phyloP scores from a whole-genome alignment of 352 stramenopile genomes.

The Aphanomyces euteiches region DNA sequence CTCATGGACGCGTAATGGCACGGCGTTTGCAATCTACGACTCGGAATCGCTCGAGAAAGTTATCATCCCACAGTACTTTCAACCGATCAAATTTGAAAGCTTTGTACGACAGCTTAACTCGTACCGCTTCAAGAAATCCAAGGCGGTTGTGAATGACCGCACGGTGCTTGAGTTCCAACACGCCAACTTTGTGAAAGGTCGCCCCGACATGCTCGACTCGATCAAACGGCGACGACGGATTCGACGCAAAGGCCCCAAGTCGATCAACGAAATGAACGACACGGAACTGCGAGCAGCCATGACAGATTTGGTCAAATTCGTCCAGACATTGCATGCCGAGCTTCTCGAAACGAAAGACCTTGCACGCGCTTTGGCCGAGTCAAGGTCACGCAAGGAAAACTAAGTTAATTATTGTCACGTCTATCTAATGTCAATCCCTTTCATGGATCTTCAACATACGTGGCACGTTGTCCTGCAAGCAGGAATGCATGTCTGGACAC shows the following conservation, averaged over 20 bases:
- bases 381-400: neutral
- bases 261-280: constrained; percentile 20
- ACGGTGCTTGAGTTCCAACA: constrained; percentile 23
- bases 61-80: constrained; percentile 92
- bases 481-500: no score
- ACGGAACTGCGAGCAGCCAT: constrained; percentile 19
- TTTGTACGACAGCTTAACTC: constrained; percentile 94
- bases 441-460: neutral
- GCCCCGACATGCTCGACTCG: constrained; percentile 12
- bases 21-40: constrained; percentile 81
- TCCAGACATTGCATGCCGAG: constrained; percentile 28
- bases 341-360: constrained; percentile 22
- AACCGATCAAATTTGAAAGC: constrained; percentile 93
- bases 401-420: neutral
- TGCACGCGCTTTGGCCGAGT: constrained; percentile 1
- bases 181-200: constrained; percentile 24
- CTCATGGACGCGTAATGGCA: constrained; percentile 62
- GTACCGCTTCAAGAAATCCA: constrained; percentile 87
- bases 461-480: neutral
- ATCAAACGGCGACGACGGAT: constrained; percentile 28
- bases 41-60: constrained; percentile 77
- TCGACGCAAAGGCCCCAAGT: constrained; percentile 1
- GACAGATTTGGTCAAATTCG: constrained; percentile 16
- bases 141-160: constrained; percentile 8
- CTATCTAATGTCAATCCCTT: neutral